Evolutionary conservation across 345 rosid genomes (phyloP), one percentile per base, ranked within the genome.

Genomic region (Cardamine resedifolia): DNA sequence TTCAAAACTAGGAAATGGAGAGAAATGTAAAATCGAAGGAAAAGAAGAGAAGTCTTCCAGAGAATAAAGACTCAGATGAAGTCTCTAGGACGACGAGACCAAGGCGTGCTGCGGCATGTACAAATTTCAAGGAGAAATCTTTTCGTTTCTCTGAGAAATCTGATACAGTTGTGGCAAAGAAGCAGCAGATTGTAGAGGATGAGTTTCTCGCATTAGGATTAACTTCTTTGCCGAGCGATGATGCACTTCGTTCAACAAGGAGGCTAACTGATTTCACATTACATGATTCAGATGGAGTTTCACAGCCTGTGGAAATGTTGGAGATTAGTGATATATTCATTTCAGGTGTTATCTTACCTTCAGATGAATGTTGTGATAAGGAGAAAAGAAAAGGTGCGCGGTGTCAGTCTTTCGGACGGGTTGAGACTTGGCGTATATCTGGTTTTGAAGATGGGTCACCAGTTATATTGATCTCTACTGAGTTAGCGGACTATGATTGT

Each of bases 21-120:
- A 67, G 56, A 49, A 41, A 58, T 18, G 71, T 63, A 58, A 18
- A 8, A 33, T 8, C 3, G 56, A 71, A 44, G 14, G 50, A n/a
- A 23, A 80, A 74, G 78, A 82, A 85, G 79, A 71, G 82, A 71
- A 49, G 16, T 18, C 34, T 68, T 31, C 49, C 81, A 4, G 80
- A 78, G 56, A 72, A 21, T 55, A 48, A 34, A 5, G 81, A 81
- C 19, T 45, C 68, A 12, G 52, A 55, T 2, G 68, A 76, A 10
- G 58, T 58, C 19, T 27, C 83, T 10, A 50, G 43, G 20, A 87
- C 77, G 82, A 83, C 79, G 81, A 83, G 87, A 68, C 94, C 93
- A 0, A 88, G 21, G 87, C 80, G 98, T 26, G 89, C 90, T 56
- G 98, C 96, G 3, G 97, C 98, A 6, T 85, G 91, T 65, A 65